Evolutionary conservation across 179 eudicot species (phyloP).

Genomic region (Camellia oleifera): DNA sequence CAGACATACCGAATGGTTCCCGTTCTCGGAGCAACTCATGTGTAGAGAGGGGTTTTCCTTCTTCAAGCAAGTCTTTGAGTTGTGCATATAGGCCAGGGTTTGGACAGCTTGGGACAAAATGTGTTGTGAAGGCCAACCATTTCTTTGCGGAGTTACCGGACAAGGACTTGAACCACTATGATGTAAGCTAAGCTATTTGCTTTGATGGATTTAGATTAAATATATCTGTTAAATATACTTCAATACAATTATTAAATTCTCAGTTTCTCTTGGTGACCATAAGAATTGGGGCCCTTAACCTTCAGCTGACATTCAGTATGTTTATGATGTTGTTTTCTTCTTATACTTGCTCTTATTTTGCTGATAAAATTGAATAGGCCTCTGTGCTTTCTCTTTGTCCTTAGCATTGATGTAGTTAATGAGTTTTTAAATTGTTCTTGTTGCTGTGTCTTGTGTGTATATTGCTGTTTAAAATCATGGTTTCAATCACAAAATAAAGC

Average conservation of each 20-base stretch:
- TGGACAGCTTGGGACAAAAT: slow-evolving; percentile 59
- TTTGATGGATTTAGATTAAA: slow-evolving; percentile 1
- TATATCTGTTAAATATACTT: neutral
- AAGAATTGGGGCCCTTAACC: slow-evolving; percentile 20
- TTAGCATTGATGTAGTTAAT: slow-evolving; percentile 22
- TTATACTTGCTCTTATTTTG: slow-evolving; percentile 9
- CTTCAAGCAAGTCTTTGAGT: slow-evolving; percentile 53
- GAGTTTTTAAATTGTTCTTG: slow-evolving; percentile 30
- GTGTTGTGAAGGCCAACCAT: slow-evolving; percentile 74
- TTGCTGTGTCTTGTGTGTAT: slow-evolving; percentile 17
- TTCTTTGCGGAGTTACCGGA: slow-evolving; percentile 65
- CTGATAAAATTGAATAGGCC: slow-evolving; percentile 14
- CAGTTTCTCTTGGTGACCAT: neutral
- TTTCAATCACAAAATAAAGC: too few relatives aligned
- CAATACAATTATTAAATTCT: neutral
- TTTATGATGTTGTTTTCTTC: slow-evolving; percentile 21
- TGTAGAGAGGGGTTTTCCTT: slow-evolving; percentile 41
- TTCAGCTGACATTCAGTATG: slow-evolving; percentile 29
- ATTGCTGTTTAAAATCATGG: too few relatives aligned
- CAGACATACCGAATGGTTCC: slow-evolving; percentile 11
- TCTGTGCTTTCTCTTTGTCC: slow-evolving; percentile 23
- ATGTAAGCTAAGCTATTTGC: slow-evolving; percentile 41
- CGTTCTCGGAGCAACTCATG: slow-evolving; percentile 12
- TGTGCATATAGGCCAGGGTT: slow-evolving; percentile 61
- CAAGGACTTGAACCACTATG: slow-evolving; percentile 69